These are phyloP conservation scores for Tricholoma terreum DNA, from an alignment of 768 basidiomycete genomes.

Conservation along the genomic window DNA sequence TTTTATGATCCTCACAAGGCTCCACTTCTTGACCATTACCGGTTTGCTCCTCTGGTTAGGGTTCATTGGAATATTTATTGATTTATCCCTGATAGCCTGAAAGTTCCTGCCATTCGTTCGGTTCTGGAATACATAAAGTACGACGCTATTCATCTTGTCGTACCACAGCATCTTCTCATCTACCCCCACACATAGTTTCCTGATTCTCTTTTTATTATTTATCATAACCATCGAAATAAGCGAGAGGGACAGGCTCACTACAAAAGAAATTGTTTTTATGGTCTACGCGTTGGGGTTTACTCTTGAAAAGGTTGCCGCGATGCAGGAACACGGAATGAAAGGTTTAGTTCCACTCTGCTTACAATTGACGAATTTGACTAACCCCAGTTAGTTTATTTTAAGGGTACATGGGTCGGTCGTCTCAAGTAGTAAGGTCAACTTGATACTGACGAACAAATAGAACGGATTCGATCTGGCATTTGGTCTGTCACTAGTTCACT, in stretches of 20 bases:
- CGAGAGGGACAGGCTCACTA: conserved; percentile 58
- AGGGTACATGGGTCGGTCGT: conserved; percentile 71
- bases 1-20: conserved; percentile 95
- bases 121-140: conserved; percentile 89
- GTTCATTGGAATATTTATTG: background rate
- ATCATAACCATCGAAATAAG: conserved; percentile 77
- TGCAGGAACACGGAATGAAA: conserved; percentile 93
- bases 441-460: conserved; percentile 31
- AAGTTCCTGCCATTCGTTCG: conserved; percentile 89
- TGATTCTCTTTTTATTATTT: conserved; percentile 77
- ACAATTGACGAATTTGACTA: background rate
- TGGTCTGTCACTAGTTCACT: conserved; percentile 41
- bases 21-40: conserved; percentile 92
- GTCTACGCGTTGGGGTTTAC: conserved; percentile 78
- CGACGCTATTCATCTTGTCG: conserved; percentile 5
- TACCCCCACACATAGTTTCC: conserved; percentile 50
- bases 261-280: conserved; percentile 74
- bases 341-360: conserved; percentile 39
- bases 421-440: background rate
- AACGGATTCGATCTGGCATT: conserved; percentile 95
- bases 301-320: conserved; percentile 88
- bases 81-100: conserved; percentile 50
- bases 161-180: background rate
- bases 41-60: conserved; percentile 42
- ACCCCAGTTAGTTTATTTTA: conserved; percentile 63